Evolutionary conservation across 1,139 yeast genomes (phyloP).

Genomic region (Tardiomyces blankii): DNA sequence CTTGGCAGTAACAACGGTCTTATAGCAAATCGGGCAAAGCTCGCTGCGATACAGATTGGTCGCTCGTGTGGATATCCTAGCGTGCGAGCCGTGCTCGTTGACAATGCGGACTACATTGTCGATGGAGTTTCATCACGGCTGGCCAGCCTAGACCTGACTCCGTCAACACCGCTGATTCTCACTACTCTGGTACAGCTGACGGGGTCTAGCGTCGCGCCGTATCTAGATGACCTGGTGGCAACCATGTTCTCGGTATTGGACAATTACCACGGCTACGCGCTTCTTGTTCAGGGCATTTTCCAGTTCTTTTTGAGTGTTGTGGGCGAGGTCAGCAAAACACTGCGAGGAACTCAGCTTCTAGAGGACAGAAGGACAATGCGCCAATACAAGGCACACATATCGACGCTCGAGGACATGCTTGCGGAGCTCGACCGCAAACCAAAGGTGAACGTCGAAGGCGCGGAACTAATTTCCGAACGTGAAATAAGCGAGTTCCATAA

Average conservation of each 20-base stretch:
- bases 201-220: conserved; percentile 55
- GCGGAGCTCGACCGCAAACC: conserved; percentile 10
- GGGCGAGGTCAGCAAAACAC: conserved; percentile 25
- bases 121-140: conserved; percentile 64
- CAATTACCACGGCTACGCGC: conserved; percentile 69
- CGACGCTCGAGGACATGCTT: conserved; percentile 13
- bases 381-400: neutral
- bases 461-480: conserved; percentile 19
- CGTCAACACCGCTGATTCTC: conserved; percentile 60
- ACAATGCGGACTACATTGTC: conserved; percentile 69
- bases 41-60: conserved; percentile 38
- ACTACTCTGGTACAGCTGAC: conserved; percentile 57
- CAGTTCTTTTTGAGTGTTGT: conserved; percentile 57
- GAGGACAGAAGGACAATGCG: no score
- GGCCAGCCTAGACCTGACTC: conserved; percentile 58
- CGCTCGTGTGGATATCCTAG: conserved; percentile 46
- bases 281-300: conserved; percentile 65
- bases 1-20: conserved; percentile 37
- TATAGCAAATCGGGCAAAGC: conserved; percentile 38
- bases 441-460: conserved; percentile 31
- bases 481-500: conserved; percentile 8
- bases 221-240: conserved; percentile 58
- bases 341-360: neutral
- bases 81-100: conserved; percentile 41
- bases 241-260: conserved; percentile 72